phyloP scores from a whole-genome alignment of 2,329 filamentous ascomycete species.

The Stagonosporopsis chrysanthemi region DNA sequence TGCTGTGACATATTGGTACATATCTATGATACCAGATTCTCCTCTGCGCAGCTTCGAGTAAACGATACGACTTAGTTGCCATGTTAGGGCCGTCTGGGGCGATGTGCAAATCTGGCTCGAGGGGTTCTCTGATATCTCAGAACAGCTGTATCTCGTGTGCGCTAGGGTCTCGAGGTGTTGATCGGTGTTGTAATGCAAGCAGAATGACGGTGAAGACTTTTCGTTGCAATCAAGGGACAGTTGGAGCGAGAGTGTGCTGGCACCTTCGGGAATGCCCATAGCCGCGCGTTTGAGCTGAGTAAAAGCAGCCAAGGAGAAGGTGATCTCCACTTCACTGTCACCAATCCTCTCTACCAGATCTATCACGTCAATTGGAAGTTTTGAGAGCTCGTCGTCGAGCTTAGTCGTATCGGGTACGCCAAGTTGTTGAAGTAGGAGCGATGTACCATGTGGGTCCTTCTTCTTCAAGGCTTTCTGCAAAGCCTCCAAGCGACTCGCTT shows the following conservation, averaged over 20 bases:
- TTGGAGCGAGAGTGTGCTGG: conserved; percentile 37
- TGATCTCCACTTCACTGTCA: conserved; percentile 39
- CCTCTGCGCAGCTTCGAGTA: conserved; percentile 22
- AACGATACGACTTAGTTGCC: conserved; percentile 36
- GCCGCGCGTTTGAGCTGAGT: conserved; percentile 36
- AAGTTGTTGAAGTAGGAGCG: conserved; percentile 32
- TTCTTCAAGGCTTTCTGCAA: conserved; percentile 34
- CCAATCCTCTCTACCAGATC: conserved; percentile 36
- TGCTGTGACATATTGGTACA: conserved; percentile 24
- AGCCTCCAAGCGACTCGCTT: conserved; percentile 32
- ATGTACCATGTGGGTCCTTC: conserved; percentile 38
- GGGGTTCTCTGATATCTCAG: conserved; percentile 21
- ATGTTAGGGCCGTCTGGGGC: conserved; percentile 27
- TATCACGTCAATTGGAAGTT: conserved; percentile 31
- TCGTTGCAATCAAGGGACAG: conserved; percentile 24
- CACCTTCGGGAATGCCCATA: conserved; percentile 32
- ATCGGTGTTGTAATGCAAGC: conserved; percentile 40
- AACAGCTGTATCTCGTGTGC: conserved; percentile 33
- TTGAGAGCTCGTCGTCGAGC: conserved; percentile 39
- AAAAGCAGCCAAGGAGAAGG: conserved; percentile 33
- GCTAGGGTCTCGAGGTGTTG: conserved; percentile 16
- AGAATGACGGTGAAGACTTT: conserved; percentile 31
- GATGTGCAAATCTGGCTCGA: conserved; percentile 30
- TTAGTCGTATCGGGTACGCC: conserved; percentile 33
- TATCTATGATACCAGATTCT: conserved; percentile 17